A percentile compares a stretch with the other conserved stretches of the same genome.
These are phyloP conservation scores for Triticum monococcum DNA, from an alignment of 176 grass and related monocot genomes.

Conservation along the genomic window DNA sequence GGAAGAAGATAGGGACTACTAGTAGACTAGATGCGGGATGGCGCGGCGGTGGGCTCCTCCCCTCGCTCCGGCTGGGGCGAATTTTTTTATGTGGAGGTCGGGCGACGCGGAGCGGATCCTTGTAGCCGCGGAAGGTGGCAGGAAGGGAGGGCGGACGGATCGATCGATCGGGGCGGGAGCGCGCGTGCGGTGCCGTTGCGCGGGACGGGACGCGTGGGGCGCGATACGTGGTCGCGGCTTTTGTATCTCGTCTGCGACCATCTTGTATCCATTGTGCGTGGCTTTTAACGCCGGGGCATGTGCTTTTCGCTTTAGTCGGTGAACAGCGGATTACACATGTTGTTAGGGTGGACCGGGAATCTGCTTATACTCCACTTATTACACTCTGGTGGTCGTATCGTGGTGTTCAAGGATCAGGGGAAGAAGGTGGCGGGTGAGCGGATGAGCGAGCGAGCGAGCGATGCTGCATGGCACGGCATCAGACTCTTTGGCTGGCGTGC, in stretches of 20 bases:
- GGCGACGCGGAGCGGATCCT: slow-evolving; percentile 1
- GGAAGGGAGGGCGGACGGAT: neutral
- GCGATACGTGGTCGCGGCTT: slow-evolving; percentile 50
- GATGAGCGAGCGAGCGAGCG: too few species aligned
- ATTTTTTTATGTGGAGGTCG: neutral
- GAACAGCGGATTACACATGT: neutral
- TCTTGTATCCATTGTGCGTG: neutral
- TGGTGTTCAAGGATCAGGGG: neutral
- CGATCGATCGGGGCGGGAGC: neutral
- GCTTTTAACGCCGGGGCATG: slow-evolving; percentile 12
- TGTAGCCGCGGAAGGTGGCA: slow-evolving; percentile 2
- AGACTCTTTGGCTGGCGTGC: neutral
- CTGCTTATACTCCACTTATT: too few species aligned
- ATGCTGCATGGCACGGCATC: neutral
- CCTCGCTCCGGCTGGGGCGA: neutral
- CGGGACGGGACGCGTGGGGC: slow-evolving; percentile 31
- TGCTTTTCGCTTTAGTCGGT: neutral
- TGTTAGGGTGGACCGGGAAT: neutral
- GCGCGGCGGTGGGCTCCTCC: slow-evolving; percentile 24
- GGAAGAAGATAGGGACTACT: slow-evolving; percentile 15
- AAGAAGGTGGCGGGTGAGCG: neutral
- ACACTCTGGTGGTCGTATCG: too few species aligned
- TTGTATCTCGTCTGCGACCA: neutral
- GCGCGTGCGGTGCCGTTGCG: neutral
- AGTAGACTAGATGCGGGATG: neutral